Evolutionary conservation across 2,329 filamentous ascomycete species (phyloP), one percentile per base, ranked within the genome.

Genomic region (Fusarium sp.): DNA sequence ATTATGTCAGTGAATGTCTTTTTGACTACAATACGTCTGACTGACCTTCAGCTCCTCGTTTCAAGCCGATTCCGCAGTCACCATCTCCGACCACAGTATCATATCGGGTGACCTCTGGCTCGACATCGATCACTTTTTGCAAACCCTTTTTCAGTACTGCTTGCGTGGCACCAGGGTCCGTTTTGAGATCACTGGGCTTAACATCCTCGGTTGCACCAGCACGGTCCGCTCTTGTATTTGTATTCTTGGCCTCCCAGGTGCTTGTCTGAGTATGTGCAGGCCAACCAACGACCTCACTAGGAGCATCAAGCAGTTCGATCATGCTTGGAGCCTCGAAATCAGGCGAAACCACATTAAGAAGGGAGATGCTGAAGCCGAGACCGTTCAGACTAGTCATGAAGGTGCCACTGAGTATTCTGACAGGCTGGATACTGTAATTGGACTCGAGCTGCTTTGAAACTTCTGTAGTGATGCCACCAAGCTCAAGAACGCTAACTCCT

Each of bases 41-140:
- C 82, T 79, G 81, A 87, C 85, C 89, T 85, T 97, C 91, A n/a
- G 94, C 94, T 52, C 94, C 94, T 68, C 94, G 90, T 83, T 93
- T 94, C 67, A 97, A 84, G 8, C 93, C 93, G 63, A 94, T 93
- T 13, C 94, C 94, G 77, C 94, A 97, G 81, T 97, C 94, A 49
- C 94, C 94, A 78, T 97, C 94, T 44, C 94, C 94, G 27, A 97
- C 93, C 15, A 96, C 89, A 0, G 93, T 97, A 77, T 94, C 92
- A 75, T 89, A 94, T 53, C 84, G 87, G 1, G 92, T 94, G 54
- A 94, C 86, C 54, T 93, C 90, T 3, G 91, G 90, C 78, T 94
- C 92, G 2, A 86, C 91, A 0, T 83, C 85, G 68, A 93, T 87
- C 17, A 94, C 83, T 38, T 84, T 85, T 52, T 91, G 82, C 18